Conservation (phyloP, 176 grass and related monocot genomes). For the Aechmea fasciata region DNA sequence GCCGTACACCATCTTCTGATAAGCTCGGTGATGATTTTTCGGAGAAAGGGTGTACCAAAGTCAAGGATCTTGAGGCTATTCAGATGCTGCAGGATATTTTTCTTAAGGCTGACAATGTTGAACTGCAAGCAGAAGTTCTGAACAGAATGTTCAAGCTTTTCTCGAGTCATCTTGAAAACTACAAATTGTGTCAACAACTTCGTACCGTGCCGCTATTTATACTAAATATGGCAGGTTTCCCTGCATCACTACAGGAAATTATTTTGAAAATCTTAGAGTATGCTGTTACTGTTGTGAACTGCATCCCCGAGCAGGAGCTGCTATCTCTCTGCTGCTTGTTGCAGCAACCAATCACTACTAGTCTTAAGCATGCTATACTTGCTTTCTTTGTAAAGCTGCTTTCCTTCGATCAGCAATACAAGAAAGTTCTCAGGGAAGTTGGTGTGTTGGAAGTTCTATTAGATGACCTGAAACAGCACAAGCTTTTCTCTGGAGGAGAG, state of each 20-base stretch:
- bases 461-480: slow-evolving; percentile 95
- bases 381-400: slow-evolving; percentile 96
- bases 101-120: slow-evolving; percentile 94
- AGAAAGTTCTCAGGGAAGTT: slow-evolving; percentile 95
- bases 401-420: slow-evolving; percentile 98
- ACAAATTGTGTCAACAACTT: slow-evolving; percentile 88
- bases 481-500: slow-evolving; percentile 68
- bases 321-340: slow-evolving; percentile 96
- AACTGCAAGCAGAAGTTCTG: slow-evolving; percentile 95
- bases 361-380: slow-evolving; percentile 81
- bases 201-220: slow-evolving; percentile 96
- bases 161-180: slow-evolving; percentile 97
- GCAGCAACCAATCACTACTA: slow-evolving; percentile 87
- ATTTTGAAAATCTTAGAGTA: slow-evolving; percentile 99
- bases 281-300: slow-evolving; percentile 96
- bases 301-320: slow-evolving; percentile 91
- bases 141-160: slow-evolving; percentile 99
- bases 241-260: slow-evolving; percentile 90
- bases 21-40: slow-evolving; percentile 50
- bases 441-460: slow-evolving; percentile 88
- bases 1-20: slow-evolving; percentile 64
- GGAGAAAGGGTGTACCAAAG: slow-evolving; percentile 76
- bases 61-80: slow-evolving; percentile 98
- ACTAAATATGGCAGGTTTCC: slow-evolving; percentile 98
- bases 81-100: slow-evolving; percentile 99